These are phyloP conservation scores for Thermothielavioides terrestris DNA, from an alignment of 495 filamentous ascomycete species.

Conservation along the genomic window DNA sequence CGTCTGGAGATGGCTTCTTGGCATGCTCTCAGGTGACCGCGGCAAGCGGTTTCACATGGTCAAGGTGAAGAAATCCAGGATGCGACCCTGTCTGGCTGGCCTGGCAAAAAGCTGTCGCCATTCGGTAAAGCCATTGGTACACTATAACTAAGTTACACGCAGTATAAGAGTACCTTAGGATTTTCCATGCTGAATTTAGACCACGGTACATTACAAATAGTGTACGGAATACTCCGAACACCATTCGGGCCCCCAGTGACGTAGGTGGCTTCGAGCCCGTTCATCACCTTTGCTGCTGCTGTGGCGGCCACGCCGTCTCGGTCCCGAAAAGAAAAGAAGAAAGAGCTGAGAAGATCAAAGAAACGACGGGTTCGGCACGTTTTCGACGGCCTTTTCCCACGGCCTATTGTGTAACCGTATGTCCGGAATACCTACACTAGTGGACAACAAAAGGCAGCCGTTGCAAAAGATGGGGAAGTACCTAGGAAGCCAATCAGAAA, in stretches of 20 bases:
- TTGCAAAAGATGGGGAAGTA: not conserved
- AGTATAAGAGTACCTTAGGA: too few species aligned
- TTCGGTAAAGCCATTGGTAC: too few species aligned
- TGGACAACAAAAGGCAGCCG: not conserved
- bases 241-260: not conserved
- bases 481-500: not conserved
- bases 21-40: not conserved
- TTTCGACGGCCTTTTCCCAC: too few species aligned
- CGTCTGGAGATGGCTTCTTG: not conserved
- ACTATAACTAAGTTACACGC: too few species aligned
- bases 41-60: constrained; percentile 1
- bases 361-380: too few species aligned
- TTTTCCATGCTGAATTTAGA: too few species aligned
- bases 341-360: not conserved
- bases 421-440: not conserved
- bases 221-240: not conserved
- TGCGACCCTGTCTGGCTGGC: too few species aligned
- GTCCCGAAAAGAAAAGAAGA: not conserved
- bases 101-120: too few species aligned
- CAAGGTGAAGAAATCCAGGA: not conserved
- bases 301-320: too few species aligned
- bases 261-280: constrained; percentile 7
- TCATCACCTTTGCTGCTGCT: too few species aligned
- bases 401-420: too few species aligned
- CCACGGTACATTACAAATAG: too few species aligned